Base-by-base conservation (phyloP, 2,329 filamentous ascomycete genomes). In the Penicillium sp. region DNA sequence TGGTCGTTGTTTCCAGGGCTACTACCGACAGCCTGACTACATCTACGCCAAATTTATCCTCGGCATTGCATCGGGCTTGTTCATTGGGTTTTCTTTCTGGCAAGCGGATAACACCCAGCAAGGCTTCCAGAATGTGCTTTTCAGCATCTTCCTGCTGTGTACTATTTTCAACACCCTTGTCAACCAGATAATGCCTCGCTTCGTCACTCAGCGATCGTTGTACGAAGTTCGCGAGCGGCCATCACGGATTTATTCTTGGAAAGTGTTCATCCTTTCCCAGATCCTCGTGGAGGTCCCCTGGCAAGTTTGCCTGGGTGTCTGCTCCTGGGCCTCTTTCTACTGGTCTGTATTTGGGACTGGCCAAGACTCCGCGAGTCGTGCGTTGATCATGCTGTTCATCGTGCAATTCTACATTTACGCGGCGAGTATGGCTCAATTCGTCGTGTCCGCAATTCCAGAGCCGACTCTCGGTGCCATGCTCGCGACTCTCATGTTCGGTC, bases 221-320 rank as follows among this genome's bases (percentile, higher is more conserved):
- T 96, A 94, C 74, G 91, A 95, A 75, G 89, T 89, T 36, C 90
- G 90, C 50, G 91, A 95, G 76, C 87, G 91, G 1, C 91, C 90
- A 0, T 90, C 88, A 50, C 92, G 92, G 77, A 86, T 89, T 0
- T 96, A 95, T 75, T 87, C 85, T 49, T 96, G 91, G 91, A 87
- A 89, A 72, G 86, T 90, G 6, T 95, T 95, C 71, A 91, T 95
- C 83, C 77, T 92, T n/a, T 87, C 88, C 51, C 89, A 92, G 72
- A 89, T 96, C 65, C 77, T 92, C 31, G 90, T 92, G 58, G 92
- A 96, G 73, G 77, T 96, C 1, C 90, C 91, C 0, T 96, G 89
- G 88, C 91, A 94, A 73, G 84, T 67, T 18, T 58, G 46, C n/a
- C 53, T 67, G 5, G 61, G 61, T 18, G 44, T 68, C 16, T 66